phyloP scores from a whole-genome alignment of 129 eudicot genomes.

The Escallonia rubra region DNA sequence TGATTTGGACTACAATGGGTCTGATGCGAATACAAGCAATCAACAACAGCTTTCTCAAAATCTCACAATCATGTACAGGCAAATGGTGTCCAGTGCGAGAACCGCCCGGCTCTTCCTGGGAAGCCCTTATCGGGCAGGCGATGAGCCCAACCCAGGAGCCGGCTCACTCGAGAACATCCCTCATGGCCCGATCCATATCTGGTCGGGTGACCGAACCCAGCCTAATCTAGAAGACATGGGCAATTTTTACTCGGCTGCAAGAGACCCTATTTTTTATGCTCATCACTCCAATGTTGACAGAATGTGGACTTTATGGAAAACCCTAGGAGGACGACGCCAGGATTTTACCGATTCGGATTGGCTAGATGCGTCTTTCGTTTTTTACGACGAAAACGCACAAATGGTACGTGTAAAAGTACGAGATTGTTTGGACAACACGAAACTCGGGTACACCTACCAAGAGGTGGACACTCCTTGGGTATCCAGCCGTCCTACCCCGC shows the following conservation, averaged over 20 bases:
- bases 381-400: slow-evolving; percentile 51
- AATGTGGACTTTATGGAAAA: slow-evolving; percentile 49
- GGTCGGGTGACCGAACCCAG: slow-evolving; percentile 31
- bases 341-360: slow-evolving; percentile 42
- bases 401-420: slow-evolving; percentile 36
- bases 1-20: slow-evolving; percentile 35
- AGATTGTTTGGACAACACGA: slow-evolving; percentile 37
- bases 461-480: slow-evolving; percentile 43
- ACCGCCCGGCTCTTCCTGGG: slow-evolving; percentile 29
- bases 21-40: slow-evolving; percentile 1
- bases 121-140: slow-evolving; percentile 34
- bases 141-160: slow-evolving; percentile 11
- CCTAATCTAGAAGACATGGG: slow-evolving; percentile 44
- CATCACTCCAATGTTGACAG: slow-evolving; percentile 50
- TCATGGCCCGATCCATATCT: slow-evolving; percentile 37
- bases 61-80: slow-evolving; percentile 43
- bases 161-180: slow-evolving; percentile 40
- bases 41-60: slow-evolving; percentile 19
- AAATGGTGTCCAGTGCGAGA: slow-evolving; percentile 43
- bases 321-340: slow-evolving; percentile 13
- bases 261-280: slow-evolving; percentile 43
- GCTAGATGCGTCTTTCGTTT: slow-evolving; percentile 39
- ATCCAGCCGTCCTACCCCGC: slow-evolving; percentile 20
- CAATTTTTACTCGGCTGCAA: slow-evolving; percentile 45
- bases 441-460: slow-evolving; percentile 44